phyloP scores from a whole-genome alignment of 176 grass and related monocot genomes.

The Zea mays region Zm-B73-REFERENCE-NAM-5.0 NC_050105.1:139485001-139485500 shows the following conservation, averaged over 20 bases:
- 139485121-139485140: conserved; percentile 82
- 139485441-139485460: conserved; percentile 22
- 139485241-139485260: neutral
- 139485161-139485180: conserved; percentile 74
- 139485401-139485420: conserved; percentile 8
- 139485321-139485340: conserved; percentile 14
- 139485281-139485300: neutral
- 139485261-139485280: neutral
- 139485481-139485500: conserved; percentile 43
- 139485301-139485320: neutral
- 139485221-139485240: conserved; percentile 74
- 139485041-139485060: neutral
- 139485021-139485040: neutral
- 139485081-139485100: conserved; percentile 28
- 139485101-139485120: neutral
- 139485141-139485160: conserved; percentile 91
- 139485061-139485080: neutral
- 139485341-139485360: neutral
- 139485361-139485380: conserved; percentile 19
- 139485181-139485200: conserved; percentile 81
- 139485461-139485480: conserved; percentile 30
- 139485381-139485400: conserved; percentile 42
- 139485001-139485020: conserved; percentile 26
- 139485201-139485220: conserved; percentile 75
- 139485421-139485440: conserved; percentile 7